Evolutionary conservation across 2,329 filamentous ascomycete genomes (phyloP).

Genomic region (Grosmannia serpens): DNA sequence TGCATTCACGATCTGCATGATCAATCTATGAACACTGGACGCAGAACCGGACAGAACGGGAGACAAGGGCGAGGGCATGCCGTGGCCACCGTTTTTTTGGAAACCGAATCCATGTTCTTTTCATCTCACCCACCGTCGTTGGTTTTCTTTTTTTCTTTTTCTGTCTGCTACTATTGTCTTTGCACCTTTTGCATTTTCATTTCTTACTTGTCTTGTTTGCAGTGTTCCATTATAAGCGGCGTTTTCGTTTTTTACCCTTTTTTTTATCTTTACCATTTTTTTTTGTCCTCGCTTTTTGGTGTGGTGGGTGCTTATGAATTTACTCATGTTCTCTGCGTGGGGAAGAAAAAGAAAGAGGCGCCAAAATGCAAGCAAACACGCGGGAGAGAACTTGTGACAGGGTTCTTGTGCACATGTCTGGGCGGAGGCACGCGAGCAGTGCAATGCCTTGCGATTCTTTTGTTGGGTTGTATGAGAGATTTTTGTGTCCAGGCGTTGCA

Average conservation of each 20-base stretch:
- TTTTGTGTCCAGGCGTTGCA: not conserved
- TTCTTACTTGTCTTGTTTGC: not conserved
- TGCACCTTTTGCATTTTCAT: not conserved
- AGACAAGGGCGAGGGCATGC: not conserved
- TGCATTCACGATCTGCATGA: conserved; percentile 12
- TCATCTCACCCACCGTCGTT: not conserved
- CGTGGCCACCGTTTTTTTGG: not conserved
- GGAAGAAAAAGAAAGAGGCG: not conserved
- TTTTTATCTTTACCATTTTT: not conserved
- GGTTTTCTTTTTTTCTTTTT: not conserved
- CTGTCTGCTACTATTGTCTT: not conserved
- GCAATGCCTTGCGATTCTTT: not conserved
- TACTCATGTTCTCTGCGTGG: not conserved
- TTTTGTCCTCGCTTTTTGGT: not conserved
- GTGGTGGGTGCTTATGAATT: not conserved
- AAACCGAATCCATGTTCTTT: not conserved
- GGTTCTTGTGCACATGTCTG: not conserved
- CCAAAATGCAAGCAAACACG: not conserved
- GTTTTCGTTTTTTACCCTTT: not conserved
- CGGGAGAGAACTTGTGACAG: not conserved
- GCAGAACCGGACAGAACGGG: not conserved
- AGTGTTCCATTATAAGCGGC: not conserved
- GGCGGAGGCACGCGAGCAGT: not conserved
- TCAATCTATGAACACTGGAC: conserved; percentile 8
- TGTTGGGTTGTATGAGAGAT: not conserved